Evolutionary conservation across 2,329 filamentous ascomycete species (phyloP).

Genomic region (Calonectria fujianensis): DNA sequence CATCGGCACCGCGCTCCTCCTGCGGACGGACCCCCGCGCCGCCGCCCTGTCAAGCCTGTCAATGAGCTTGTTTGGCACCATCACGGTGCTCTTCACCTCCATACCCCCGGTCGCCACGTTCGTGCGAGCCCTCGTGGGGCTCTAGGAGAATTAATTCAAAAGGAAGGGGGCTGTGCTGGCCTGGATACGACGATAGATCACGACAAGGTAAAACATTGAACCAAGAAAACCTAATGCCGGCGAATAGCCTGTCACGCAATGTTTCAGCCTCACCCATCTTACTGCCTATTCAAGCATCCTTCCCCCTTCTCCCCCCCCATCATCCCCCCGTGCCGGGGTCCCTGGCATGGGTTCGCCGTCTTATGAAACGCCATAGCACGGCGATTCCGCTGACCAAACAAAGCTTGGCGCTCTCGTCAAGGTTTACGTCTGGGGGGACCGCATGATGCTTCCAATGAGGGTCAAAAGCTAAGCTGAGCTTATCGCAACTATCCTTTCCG

Average conservation of each 20-base stretch:
- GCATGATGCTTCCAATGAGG: slow-evolving; percentile 20
- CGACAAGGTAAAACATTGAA: slow-evolving; percentile 15
- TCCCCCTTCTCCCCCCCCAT: not conserved
- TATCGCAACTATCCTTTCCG: slow-evolving; percentile 4
- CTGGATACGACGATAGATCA: slow-evolving; percentile 25
- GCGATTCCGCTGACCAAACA: slow-evolving; percentile 24
- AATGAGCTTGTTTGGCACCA: slow-evolving; percentile 77
- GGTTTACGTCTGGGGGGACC: slow-evolving; percentile 14
- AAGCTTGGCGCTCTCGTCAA: slow-evolving; percentile 21
- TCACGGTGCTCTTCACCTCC: slow-evolving; percentile 75
- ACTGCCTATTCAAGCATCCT: slow-evolving; percentile 18
- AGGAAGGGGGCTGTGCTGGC: slow-evolving; percentile 24
- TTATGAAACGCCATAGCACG: slow-evolving; percentile 21
- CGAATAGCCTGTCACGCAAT: slow-evolving; percentile 20
- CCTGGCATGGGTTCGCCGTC: slow-evolving; percentile 27
- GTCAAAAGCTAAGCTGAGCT: slow-evolving; percentile 18
- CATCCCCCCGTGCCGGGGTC: not conserved
- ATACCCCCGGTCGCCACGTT: slow-evolving; percentile 71
- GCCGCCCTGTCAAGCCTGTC: slow-evolving; percentile 76
- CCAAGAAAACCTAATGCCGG: slow-evolving; percentile 15
- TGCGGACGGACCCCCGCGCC: slow-evolving; percentile 74
- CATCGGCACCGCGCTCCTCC: slow-evolving; percentile 74
- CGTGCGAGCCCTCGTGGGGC: slow-evolving; percentile 68
- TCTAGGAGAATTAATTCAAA: slow-evolving; percentile 50
- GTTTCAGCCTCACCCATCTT: slow-evolving; percentile 26